Conservation (phyloP, 805 yeast genomes). For the Pichia manshurica region DNA sequence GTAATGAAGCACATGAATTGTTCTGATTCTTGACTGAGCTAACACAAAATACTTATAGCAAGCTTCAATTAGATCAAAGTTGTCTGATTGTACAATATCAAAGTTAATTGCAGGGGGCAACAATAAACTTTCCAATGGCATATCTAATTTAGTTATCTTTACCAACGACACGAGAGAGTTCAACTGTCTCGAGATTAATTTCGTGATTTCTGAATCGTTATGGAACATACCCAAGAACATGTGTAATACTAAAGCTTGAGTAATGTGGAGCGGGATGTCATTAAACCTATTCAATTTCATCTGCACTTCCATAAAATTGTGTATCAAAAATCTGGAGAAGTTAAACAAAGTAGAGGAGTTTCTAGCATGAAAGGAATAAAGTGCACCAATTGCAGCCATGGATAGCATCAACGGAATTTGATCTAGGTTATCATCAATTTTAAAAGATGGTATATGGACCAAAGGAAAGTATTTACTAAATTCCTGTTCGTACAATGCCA, state of each 20-base stretch:
- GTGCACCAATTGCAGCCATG: constrained; percentile 85
- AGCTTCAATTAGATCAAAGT: constrained; percentile 29
- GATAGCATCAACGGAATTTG: constrained; percentile 64
- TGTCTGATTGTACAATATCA: constrained; percentile 16
- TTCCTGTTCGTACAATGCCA: constrained; percentile 66
- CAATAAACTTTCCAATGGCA: constrained; percentile 42
- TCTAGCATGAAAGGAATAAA: constrained; percentile 73
- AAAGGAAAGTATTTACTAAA: constrained; percentile 82
- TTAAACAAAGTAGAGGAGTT: constrained; percentile 69
- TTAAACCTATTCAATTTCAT: constrained; percentile 41
- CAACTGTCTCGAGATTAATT: constrained; percentile 46
- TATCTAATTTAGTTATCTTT: constrained; percentile 45
- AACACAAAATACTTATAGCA: constrained; percentile 47
- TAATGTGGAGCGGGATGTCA: constrained; percentile 51
- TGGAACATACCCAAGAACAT: constrained; percentile 52
- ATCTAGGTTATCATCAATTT: constrained; percentile 43
- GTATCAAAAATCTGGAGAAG: constrained; percentile 60
- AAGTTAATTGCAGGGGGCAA: constrained; percentile 36
- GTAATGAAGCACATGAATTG: constrained; percentile 46
- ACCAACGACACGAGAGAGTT: constrained; percentile 50
- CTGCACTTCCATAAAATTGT: constrained; percentile 55
- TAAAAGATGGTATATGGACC: constrained; percentile 63
- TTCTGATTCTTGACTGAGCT: constrained; percentile 52
- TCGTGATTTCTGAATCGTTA: constrained; percentile 45
- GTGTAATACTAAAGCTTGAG: constrained; percentile 51